Base-by-base conservation (phyloP, 75 land plant species). In the Cunninghamia lanceolata region DNA sequence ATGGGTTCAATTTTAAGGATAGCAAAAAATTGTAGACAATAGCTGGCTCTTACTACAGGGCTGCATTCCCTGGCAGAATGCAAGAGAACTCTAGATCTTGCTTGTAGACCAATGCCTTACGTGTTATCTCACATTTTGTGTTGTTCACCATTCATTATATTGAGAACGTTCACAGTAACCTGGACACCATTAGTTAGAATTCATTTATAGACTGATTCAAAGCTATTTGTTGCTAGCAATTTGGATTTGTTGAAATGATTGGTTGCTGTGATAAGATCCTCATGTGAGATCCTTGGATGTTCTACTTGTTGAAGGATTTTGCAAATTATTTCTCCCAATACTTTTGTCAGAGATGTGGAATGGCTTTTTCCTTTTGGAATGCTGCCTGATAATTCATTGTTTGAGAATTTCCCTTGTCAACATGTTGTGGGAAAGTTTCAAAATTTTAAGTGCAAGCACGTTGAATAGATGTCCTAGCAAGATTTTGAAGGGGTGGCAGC, bases 301-400 rank as follows among this genome's bases (percentile, higher is more conserved):
- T 38, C 46, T 6, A 39, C 3, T 36, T 43, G 14, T n/a, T n/a
- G n/a, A n/a, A n/a, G n/a, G n/a, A n/a, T n/a, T n/a, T n/a, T n/a
- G n/a, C n/a, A n/a, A n/a, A n/a, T n/a, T n/a, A n/a, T n/a, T n/a
- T n/a, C 73, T 17, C 83, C 54, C 21, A 54, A 16, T 25, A 46
- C n/a, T n/a, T n/a, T n/a, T n/a, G n/a, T 28, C 36, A 59, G 30
- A 34, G n/a, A 11, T 34, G 35, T 34, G 3, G 76, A 34, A 11
- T n/a, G 30, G 0, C 10, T 34, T 73, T 73, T 73, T 73, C 76
- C 30, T 73, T 32, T 34, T 71, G 87, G 91, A 36, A 90, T 82
- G 46, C 32, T 39, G 39, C 91, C 87, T 25, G 85, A 54, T 74
- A 90, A 86, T 0, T 6, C 17, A 82, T 90, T 90, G 80, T 84